These are phyloP conservation scores for Citrus mangshanensis DNA, from an alignment of 345 rosid species.

Conservation along the genomic window DNA sequence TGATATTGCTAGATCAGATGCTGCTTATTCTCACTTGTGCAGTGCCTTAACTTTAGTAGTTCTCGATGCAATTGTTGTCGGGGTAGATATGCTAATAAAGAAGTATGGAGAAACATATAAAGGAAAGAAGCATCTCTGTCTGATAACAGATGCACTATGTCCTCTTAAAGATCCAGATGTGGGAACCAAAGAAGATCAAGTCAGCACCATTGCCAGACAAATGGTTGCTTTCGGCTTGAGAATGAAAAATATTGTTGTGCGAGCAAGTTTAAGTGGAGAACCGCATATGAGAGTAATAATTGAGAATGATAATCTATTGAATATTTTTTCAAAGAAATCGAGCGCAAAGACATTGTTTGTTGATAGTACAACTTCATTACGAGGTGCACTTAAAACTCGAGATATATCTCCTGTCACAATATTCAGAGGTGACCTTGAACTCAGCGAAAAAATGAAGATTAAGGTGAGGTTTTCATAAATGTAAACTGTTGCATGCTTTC, in stretches of 20 bases:
- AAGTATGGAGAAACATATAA: slow-evolving; percentile 50
- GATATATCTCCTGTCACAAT: slow-evolving; percentile 69
- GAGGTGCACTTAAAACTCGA: slow-evolving; percentile 80
- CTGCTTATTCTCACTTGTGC: not conserved
- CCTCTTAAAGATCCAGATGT: slow-evolving; percentile 72
- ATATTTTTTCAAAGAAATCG: slow-evolving; percentile 56
- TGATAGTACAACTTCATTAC: slow-evolving; percentile 67
- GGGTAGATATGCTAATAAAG: slow-evolving; percentile 93
- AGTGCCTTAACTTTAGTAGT: slow-evolving; percentile 65
- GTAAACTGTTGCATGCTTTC: not conserved
- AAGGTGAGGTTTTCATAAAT: slow-evolving; percentile 50
- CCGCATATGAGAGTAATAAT: slow-evolving; percentile 40
- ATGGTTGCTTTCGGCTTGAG: slow-evolving; percentile 64
- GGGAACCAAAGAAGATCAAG: slow-evolving; percentile 87
- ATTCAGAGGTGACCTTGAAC: slow-evolving; percentile 87
- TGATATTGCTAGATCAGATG: slow-evolving; percentile 1
- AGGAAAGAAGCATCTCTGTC: slow-evolving; percentile 83
- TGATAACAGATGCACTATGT: slow-evolving; percentile 66
- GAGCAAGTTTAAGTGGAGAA: slow-evolving; percentile 33
- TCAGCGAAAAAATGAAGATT: slow-evolving; percentile 64
- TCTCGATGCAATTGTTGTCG: slow-evolving; percentile 91
- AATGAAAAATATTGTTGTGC: slow-evolving; percentile 68
- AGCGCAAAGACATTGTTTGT: slow-evolving; percentile 53
- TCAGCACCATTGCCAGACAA: slow-evolving; percentile 56
- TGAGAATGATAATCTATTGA: slow-evolving; percentile 74